These are phyloP conservation scores for Magnolia kwangsiensis DNA, from an alignment of 164 flowering plant species.

Conservation along the genomic window DNA sequence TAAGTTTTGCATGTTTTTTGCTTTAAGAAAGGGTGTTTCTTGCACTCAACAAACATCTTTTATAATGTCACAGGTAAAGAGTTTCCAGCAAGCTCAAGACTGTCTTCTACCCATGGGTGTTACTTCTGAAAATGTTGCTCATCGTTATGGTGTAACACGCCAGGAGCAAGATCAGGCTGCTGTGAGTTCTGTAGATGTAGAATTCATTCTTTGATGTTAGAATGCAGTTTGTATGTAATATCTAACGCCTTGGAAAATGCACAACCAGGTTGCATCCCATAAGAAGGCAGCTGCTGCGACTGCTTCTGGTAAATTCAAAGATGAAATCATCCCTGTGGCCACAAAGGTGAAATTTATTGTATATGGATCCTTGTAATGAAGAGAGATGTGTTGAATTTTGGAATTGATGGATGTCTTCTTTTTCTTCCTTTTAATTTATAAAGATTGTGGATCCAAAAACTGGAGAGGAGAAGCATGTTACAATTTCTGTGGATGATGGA, in stretches of 20 bases:
- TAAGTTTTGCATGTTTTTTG: neutral
- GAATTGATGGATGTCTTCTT: neutral
- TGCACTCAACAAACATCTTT: conserved; percentile 1
- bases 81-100: conserved; percentile 63
- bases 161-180: conserved; percentile 97
- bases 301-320: conserved; percentile 88
- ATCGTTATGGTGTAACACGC: conserved; percentile 83
- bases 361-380: neutral
- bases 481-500: conserved; percentile 88
- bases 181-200: conserved; percentile 42
- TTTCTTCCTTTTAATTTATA: neutral
- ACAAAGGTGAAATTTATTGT: conserved; percentile 56
- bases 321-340: conserved; percentile 86
- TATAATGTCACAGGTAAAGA: conserved; percentile 44
- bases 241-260: conserved; percentile 1
- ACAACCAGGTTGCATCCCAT: conserved; percentile 78
- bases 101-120: conserved; percentile 99
- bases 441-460: conserved; percentile 94
- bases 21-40: neutral
- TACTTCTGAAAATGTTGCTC: conserved; percentile 98
- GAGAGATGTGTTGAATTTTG: neutral
- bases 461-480: conserved; percentile 73
- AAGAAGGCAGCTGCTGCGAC: conserved; percentile 91
- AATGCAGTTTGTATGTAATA: neutral
- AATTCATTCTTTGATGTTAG: neutral